Percentiles rank a stretch among this genome's conserved stretches.
Evolutionary conservation across 2,329 filamentous ascomycete species (phyloP).

Genomic region (Tolypocladium sp.): DNA sequence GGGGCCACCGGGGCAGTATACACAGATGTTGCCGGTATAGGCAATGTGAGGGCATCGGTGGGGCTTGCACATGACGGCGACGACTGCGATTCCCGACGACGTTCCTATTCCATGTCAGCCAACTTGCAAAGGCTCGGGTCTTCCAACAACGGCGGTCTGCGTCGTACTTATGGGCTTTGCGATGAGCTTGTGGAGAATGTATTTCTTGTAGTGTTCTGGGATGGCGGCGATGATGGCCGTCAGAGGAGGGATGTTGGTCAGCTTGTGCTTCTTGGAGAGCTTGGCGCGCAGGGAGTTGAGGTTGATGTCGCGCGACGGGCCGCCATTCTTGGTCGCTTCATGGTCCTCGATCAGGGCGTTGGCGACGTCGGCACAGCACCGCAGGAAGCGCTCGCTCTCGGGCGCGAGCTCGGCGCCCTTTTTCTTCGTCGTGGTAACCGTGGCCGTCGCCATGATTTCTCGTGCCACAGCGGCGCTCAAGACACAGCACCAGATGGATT

Average conservation of each 20-base stretch:
- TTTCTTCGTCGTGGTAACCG: conserved; percentile 62
- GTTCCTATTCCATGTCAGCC: conserved; percentile 50
- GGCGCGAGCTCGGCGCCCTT: conserved; percentile 67
- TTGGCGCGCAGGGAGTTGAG: conserved; percentile 81
- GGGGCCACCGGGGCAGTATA: conserved; percentile 94
- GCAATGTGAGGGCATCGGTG: conserved; percentile 96
- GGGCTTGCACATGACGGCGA: conserved; percentile 99
- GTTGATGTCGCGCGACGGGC: conserved; percentile 78
- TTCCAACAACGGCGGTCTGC: background rate
- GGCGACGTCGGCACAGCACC: conserved; percentile 92
- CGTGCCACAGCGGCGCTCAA: background rate
- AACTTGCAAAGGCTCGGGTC: background rate
- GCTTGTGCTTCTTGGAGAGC: conserved; percentile 84
- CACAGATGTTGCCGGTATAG: conserved; percentile 97
- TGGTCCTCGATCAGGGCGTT: conserved; percentile 91
- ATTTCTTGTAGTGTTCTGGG: conserved; percentile 99
- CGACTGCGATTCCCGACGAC: conserved; percentile 92
- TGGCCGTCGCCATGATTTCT: conserved; percentile 35
- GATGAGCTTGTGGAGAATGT: conserved; percentile 90
- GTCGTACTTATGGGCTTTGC: conserved; percentile 81
- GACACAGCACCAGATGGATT: background rate
- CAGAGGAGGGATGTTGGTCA: conserved; percentile 79
- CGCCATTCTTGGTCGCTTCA: conserved; percentile 68
- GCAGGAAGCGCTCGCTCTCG: conserved; percentile 89
- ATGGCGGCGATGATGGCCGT: conserved; percentile 97